Evolutionary conservation across 768 basidiomycete species (phyloP).

Genomic region (Guyanaporus albipodus): DNA sequence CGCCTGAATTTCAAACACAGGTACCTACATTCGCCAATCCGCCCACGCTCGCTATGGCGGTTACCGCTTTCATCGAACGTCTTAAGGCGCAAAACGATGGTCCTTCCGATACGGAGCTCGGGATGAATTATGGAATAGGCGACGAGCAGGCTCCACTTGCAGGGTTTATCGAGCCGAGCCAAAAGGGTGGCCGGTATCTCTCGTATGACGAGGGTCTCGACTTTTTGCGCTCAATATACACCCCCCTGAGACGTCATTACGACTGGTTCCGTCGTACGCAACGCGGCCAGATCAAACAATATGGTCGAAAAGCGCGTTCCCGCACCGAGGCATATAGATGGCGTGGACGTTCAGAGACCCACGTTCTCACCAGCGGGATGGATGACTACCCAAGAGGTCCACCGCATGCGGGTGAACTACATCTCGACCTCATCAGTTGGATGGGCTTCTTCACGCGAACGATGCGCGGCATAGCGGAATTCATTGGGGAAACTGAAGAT

Average conservation of each 20-base stretch:
- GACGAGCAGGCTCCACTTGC: slow-evolving; percentile 50
- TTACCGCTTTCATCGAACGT: slow-evolving; percentile 84
- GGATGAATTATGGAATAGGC: slow-evolving; percentile 56
- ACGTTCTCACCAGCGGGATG: slow-evolving; percentile 92
- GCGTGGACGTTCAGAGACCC: slow-evolving; percentile 82
- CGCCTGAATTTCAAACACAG: slow-evolving; percentile 86
- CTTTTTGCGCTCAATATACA: slow-evolving; percentile 80
- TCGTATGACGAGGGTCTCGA: slow-evolving; percentile 57
- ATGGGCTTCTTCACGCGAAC: slow-evolving; percentile 94
- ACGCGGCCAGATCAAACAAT: slow-evolving; percentile 90
- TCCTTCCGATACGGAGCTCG: slow-evolving; percentile 59
- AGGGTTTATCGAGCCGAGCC: slow-evolving; percentile 13
- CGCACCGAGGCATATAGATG: slow-evolving; percentile 89
- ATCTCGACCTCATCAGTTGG: slow-evolving; percentile 92
- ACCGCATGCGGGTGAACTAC: slow-evolving; percentile 87
- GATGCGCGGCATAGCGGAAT: slow-evolving; percentile 87
- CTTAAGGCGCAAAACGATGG: slow-evolving; percentile 45
- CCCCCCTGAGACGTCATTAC: slow-evolving; percentile 83
- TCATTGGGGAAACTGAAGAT: slow-evolving; percentile 84
- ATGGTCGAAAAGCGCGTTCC: slow-evolving; percentile 78
- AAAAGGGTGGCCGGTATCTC: slow-evolving; percentile 46
- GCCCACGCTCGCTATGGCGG: slow-evolving; percentile 90
- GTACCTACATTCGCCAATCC: slow-evolving; percentile 95
- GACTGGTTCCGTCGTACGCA: slow-evolving; percentile 96
- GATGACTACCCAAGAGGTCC: slow-evolving; percentile 94